Evolutionary conservation across 2,329 filamentous ascomycete genomes (phyloP).

Genomic region (Colletotrichum navitas): DNA sequence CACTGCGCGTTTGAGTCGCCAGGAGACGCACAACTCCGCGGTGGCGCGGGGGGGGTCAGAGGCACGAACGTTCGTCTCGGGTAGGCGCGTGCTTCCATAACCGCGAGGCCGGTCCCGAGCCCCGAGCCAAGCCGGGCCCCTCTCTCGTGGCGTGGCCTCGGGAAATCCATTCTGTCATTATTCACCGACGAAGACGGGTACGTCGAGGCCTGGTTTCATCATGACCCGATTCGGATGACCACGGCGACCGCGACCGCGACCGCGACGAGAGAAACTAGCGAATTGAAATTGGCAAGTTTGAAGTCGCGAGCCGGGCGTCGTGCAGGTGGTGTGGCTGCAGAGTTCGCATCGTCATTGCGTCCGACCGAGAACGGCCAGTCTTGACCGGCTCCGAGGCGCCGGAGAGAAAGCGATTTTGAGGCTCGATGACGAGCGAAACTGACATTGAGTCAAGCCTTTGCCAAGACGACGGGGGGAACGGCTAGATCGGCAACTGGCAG

Average conservation of each 20-base stretch:
- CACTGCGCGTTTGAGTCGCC: slow-evolving; percentile 2
- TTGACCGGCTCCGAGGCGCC: slow-evolving; percentile 15
- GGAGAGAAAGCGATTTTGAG: not conserved
- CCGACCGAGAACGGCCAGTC: slow-evolving; percentile 27
- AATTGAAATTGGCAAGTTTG: not conserved
- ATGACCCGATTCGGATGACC: not conserved
- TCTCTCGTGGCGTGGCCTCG: not conserved
- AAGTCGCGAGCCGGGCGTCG: not conserved
- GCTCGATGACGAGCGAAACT: not conserved
- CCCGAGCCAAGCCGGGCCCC: slow-evolving; percentile 9
- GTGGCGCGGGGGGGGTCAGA: slow-evolving; percentile 1
- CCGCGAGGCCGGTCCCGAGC: not conserved
- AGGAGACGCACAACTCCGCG: slow-evolving; percentile 21
- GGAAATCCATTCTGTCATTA: not conserved
- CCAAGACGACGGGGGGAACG: slow-evolving; percentile 38
- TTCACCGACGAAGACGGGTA: slow-evolving; percentile 12
- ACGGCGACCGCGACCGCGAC: not conserved
- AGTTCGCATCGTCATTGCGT: not conserved
- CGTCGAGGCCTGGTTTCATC: slow-evolving; percentile 3
- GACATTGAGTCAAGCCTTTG: slow-evolving; percentile 41
- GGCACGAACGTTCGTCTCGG: not conserved
- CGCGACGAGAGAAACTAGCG: not conserved
- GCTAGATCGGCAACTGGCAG: slow-evolving; percentile 32
- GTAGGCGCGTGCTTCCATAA: not conserved
- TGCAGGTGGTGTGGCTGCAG: not conserved